phyloP scores from a whole-genome alignment of 495 filamentous ascomycete species.

The Trichocladium uniseriatum region DNA sequence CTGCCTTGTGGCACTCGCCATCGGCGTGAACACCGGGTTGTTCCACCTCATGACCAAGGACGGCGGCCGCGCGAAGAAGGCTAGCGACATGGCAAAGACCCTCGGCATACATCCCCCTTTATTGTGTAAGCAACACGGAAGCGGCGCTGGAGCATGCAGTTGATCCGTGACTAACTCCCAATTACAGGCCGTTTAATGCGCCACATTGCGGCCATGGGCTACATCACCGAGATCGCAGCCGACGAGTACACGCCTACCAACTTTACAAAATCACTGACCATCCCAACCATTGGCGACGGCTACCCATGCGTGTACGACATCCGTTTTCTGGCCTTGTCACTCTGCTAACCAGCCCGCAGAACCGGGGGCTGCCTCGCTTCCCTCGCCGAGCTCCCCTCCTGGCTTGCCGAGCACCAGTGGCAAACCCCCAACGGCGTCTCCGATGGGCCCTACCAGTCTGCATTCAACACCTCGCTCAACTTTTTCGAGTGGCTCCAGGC shows the following conservation, averaged over 20 bases:
- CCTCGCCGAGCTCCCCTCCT: no score
- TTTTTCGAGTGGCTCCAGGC: conserved; percentile 24
- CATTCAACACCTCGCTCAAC: conserved; percentile 20
- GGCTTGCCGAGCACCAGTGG: conserved; percentile 19
- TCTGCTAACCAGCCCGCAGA: conserved; percentile 12
- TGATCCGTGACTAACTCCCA: neutral
- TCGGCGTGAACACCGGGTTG: conserved; percentile 13
- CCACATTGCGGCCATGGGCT: conserved; percentile 43
- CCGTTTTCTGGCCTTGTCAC: conserved; percentile 9
- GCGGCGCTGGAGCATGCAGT: neutral
- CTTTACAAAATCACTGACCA: conserved; percentile 33
- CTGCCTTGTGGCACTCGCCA: conserved; percentile 4
- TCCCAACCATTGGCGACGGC: conserved; percentile 21
- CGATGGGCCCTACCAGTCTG: conserved; percentile 26
- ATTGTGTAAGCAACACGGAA: conserved; percentile 9
- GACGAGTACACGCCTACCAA: conserved; percentile 39
- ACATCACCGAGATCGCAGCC: conserved; percentile 35
- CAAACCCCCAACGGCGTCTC: conserved; percentile 15
- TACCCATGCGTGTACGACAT: conserved; percentile 23
- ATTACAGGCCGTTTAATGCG: conserved; percentile 31
- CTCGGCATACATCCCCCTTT: conserved; percentile 8
- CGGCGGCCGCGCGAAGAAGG: conserved; percentile 10
- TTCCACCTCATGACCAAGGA: conserved; percentile 13
- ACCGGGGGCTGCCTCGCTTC: no score
- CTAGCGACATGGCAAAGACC: conserved; percentile 1